Percentiles rank a stretch among this genome's conserved stretches.
These are phyloP conservation scores for Plectosphaerella cucumerina DNA, from an alignment of 2,329 filamentous ascomycete genomes.

Conservation along the genomic window DNA sequence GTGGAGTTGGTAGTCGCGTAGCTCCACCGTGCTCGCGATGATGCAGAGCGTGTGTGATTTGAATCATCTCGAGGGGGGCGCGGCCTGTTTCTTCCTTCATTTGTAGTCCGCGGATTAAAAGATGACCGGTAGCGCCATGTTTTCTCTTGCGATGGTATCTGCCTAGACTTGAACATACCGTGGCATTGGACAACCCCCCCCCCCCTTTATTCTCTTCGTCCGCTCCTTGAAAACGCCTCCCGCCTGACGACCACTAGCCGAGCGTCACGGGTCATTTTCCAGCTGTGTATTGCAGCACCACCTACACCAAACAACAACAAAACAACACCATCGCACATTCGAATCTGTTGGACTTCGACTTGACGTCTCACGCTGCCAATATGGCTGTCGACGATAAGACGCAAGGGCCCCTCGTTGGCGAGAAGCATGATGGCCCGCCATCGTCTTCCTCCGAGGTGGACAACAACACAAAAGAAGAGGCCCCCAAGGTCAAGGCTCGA, in stretches of 20 bases:
- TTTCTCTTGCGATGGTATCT: not conserved
- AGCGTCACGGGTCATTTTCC: no score
- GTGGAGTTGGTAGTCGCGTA: not conserved
- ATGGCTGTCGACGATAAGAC: not conserved
- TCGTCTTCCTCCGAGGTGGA: not conserved
- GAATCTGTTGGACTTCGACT: not conserved
- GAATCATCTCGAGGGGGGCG: not conserved
- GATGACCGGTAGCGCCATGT: not conserved
- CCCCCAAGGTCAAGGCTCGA: slow-evolving; percentile 26
- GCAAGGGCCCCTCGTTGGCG: not conserved
- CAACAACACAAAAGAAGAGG: slow-evolving; percentile 20
- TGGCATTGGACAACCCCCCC: no score
- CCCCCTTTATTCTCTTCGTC: no score
- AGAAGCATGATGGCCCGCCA: slow-evolving; percentile 1
- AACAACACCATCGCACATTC: not conserved
- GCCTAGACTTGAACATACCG: not conserved
- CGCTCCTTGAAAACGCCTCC: no score
- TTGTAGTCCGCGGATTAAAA: not conserved
- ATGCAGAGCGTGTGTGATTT: not conserved
- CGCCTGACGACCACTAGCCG: no score
- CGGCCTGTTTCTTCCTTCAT: not conserved
- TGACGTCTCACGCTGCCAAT: not conserved
- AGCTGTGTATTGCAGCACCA: no score
- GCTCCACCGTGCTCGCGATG: not conserved
- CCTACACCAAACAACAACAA: no score